Base-by-base conservation (phyloP, 2,329 filamentous ascomycete genomes). In the Aspergillaceae sp. region DNA sequence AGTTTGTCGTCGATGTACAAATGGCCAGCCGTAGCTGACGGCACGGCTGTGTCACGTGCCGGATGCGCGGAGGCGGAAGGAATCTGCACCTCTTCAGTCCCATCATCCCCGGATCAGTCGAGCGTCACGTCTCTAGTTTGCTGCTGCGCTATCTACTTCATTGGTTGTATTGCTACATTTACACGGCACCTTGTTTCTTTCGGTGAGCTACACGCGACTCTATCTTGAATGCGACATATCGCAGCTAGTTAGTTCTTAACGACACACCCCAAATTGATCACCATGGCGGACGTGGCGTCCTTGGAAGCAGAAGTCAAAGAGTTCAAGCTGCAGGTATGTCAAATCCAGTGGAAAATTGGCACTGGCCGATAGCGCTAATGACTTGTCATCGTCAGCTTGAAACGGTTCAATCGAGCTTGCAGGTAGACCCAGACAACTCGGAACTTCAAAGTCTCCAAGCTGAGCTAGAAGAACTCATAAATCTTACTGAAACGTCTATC, bases 381-480 rank as follows among this genome's bases (percentile, higher is more conserved):
- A 19, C 19, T 19, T 19, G 19, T 19, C 19, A 19, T 30, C 9
- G 30, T n/a, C 59, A 90, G 85, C 80, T 94, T 63, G 86, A 90
- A 60, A 82, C 87, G 34, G 82, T 95, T 49, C 73, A 83, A 59
- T 74, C 79, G 46, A 85, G 86, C 54, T 79, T 94, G 47, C 82
- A 84, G 66, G 82, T 86, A 66, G 87, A 92, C 60, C 83, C 89
- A 52, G 83, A 85, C 48, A 91, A 88, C 67, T 74, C 74, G 59
- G 88, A 91, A 68, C 81, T 94, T 60, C 77, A 83, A 60, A 79
- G 77, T 62, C 79, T 95, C 64, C 83, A 85, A 69, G 74, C 79
- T 65, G 88, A 94, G 75, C 80, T 95, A 71, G 79, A 87, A 74
- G 79, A 84, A 71, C 81, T 87, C 69, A 84, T 97, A 68, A 76